Conservation (phyloP, 2,329 filamentous ascomycete species). For the Talaromyces sp. region DNA sequence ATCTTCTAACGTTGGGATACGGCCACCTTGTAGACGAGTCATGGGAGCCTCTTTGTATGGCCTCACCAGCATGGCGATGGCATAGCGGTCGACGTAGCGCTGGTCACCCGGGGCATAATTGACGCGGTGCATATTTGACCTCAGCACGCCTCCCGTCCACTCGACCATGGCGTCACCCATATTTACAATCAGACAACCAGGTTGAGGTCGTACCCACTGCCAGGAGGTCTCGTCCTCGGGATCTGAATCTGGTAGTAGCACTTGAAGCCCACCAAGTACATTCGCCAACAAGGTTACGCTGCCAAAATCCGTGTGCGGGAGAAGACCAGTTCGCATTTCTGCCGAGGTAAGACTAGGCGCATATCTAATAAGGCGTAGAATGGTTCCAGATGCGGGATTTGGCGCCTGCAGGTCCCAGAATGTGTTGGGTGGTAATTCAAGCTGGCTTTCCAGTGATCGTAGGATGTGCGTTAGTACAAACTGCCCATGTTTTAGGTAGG, state of each 20-base stretch:
- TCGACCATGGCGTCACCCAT: constrained; percentile 49
- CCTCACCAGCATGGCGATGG: constrained; percentile 22
- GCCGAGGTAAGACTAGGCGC: constrained; percentile 22
- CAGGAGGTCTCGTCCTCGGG: constrained; percentile 19
- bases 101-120: constrained; percentile 24
- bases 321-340: constrained; percentile 25
- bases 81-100: constrained; percentile 17
- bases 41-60: constrained; percentile 19
- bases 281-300: constrained; percentile 38
- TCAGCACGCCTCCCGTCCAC: constrained; percentile 41
- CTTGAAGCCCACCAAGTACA: constrained; percentile 36
- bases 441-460: constrained; percentile 23
- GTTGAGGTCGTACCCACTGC: constrained; percentile 23
- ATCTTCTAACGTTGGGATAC: constrained; percentile 17
- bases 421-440: constrained; percentile 27
- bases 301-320: constrained; percentile 37
- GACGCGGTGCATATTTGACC: constrained; percentile 27
- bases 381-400: constrained; percentile 1
- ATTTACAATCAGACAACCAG: constrained; percentile 41
- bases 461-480: constrained; percentile 26
- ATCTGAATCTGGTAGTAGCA: constrained; percentile 25
- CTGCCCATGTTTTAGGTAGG: constrained; percentile 21
- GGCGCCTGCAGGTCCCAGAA: constrained; percentile 9
- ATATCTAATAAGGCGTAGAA: constrained; percentile 15
- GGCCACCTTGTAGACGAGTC: constrained; percentile 16